A percentile compares a stretch with the other conserved stretches of the same genome.
phyloP scores from a whole-genome alignment of 2,329 filamentous ascomycete species.

The Hypoxylon sp. region DNA sequence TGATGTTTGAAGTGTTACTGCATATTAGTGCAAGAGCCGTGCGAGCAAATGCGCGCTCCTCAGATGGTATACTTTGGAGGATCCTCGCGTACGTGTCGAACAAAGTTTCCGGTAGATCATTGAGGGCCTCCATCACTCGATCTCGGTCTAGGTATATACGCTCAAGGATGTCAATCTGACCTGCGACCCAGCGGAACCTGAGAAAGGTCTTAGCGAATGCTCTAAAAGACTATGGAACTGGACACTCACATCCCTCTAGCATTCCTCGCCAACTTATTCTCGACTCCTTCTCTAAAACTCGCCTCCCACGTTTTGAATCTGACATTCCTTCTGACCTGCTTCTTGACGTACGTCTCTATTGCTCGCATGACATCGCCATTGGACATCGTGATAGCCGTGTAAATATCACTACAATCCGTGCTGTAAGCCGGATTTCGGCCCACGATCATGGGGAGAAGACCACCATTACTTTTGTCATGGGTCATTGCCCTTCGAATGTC shows the following conservation, averaged over 20 bases:
- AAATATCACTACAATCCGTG: background rate
- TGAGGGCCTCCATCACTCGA: slow-evolving; percentile 36
- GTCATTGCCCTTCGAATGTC: slow-evolving; percentile 48
- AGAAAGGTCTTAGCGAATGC: slow-evolving; percentile 3
- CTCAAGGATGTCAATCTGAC: slow-evolving; percentile 50
- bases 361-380: slow-evolving; percentile 49
- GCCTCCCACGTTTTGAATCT: slow-evolving; percentile 26
- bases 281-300: slow-evolving; percentile 38
- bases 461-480: background rate
- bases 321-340: slow-evolving; percentile 28
- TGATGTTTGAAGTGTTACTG: slow-evolving; percentile 45
- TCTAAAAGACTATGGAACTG: background rate
- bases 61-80: slow-evolving; percentile 39
- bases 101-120: slow-evolving; percentile 43
- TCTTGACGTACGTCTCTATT: slow-evolving; percentile 46
- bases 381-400: slow-evolving; percentile 48
- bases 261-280: slow-evolving; percentile 37
- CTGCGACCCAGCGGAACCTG: slow-evolving; percentile 52
- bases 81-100: slow-evolving; percentile 51
- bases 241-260: slow-evolving; percentile 50
- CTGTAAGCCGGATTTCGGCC: background rate
- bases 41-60: slow-evolving; percentile 45
- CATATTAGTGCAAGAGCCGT: slow-evolving; percentile 51
- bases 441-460: background rate
- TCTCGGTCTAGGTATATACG: slow-evolving; percentile 28